A percentile compares a stretch with the other conserved stretches of the same genome.
Evolutionary conservation across 2,329 filamentous ascomycete genomes (phyloP).

Genomic region (Neoscytalidium dimidiatum): DNA sequence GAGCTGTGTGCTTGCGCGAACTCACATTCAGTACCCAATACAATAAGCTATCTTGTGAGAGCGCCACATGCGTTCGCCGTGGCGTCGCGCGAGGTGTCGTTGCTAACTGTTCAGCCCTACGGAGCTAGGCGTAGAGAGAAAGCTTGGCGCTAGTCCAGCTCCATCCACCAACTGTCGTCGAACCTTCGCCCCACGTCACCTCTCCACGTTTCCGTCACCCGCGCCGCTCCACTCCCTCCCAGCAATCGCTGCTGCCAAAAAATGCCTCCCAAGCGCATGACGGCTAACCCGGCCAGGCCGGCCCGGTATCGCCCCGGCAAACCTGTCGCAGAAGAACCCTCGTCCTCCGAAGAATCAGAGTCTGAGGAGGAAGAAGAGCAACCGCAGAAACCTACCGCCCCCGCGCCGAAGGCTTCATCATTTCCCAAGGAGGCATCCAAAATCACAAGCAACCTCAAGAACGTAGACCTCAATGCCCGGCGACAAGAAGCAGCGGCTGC

Average conservation of each 20-base stretch:
- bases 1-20: too few relatives aligned
- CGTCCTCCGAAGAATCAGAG: slow-evolving; percentile 52
- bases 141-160: slow-evolving; percentile 14
- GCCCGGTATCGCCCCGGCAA: slow-evolving; percentile 87
- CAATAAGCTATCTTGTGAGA: too few relatives aligned
- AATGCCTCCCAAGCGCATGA: slow-evolving; percentile 83
- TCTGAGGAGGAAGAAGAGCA: slow-evolving; percentile 56
- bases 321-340: slow-evolving; percentile 53
- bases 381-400: slow-evolving; percentile 33
- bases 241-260: slow-evolving; percentile 13
- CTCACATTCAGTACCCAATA: too few relatives aligned
- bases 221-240: too few relatives aligned
- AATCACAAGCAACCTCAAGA: slow-evolving; percentile 44
- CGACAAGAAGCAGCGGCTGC: slow-evolving; percentile 31
- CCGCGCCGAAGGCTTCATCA: slow-evolving; percentile 49
- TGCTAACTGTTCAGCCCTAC: slow-evolving; percentile 17
- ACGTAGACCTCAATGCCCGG: slow-evolving; percentile 39
- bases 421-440: slow-evolving; percentile 47
- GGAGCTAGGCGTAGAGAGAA: slow-evolving; percentile 1
- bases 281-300: slow-evolving; percentile 80
- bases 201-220: neutral
- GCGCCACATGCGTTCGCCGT: too few relatives aligned
- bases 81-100: too few relatives aligned
- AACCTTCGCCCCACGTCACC: neutral
- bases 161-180: neutral